Evolutionary conservation across 2,329 filamentous ascomycete genomes (phyloP).

Genomic region (Pseudocercospora pini-densiflorae): DNA sequence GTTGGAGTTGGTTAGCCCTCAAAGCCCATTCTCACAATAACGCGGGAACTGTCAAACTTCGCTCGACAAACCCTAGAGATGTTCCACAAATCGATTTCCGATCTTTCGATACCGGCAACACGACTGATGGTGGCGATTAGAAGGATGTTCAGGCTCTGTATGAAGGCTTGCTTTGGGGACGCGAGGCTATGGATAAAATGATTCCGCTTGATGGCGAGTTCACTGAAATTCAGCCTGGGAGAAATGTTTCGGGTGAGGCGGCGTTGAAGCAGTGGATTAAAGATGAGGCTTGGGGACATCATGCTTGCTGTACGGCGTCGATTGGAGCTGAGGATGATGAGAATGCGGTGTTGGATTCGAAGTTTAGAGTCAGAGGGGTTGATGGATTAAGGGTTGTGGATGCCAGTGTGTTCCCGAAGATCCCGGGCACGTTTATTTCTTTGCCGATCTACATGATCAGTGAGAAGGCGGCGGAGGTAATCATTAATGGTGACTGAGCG

Average conservation of each 20-base stretch:
- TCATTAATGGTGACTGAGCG: conserved; percentile 36
- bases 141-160: conserved; percentile 56
- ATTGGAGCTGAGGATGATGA: conserved; percentile 61
- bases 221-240: conserved; percentile 49
- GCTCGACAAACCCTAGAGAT: conserved; percentile 66
- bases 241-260: conserved; percentile 47
- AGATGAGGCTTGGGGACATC: conserved; percentile 61
- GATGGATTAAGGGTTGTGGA: conserved; percentile 64
- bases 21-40: conserved; percentile 67
- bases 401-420: conserved; percentile 61
- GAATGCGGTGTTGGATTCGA: conserved; percentile 60
- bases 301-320: conserved; percentile 59
- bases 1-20: conserved; percentile 58
- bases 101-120: conserved; percentile 57
- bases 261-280: conserved; percentile 54
- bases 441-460: conserved; percentile 60
- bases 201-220: conserved; percentile 51
- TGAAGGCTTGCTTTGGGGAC: conserved; percentile 60
- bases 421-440: conserved; percentile 59
- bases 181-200: conserved; percentile 42
- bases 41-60: conserved; percentile 64
- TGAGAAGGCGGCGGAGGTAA: conserved; percentile 67
- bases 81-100: conserved; percentile 66
- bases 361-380: conserved; percentile 63
- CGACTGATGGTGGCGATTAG: conserved; percentile 38